Base-by-base conservation (phyloP, 2,329 filamentous ascomycete genomes). In the Aurifilum marmelostoma region DNA sequence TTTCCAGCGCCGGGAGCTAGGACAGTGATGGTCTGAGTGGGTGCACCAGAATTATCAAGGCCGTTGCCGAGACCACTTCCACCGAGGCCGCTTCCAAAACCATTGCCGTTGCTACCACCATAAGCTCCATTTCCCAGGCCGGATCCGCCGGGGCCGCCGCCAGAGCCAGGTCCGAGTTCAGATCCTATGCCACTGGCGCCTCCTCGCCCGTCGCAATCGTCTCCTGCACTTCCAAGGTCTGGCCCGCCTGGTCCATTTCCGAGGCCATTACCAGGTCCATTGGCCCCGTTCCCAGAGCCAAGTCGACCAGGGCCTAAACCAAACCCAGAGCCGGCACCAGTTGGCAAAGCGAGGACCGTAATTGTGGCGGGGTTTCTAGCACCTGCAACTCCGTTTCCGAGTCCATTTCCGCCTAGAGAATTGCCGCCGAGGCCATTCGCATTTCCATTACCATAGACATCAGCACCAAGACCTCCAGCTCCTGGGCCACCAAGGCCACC, bases 291-390 rank as follows among this genome's bases (percentile, higher is more conserved):
- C 9, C 47, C 56, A 24, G 64, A 66, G 18, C 43, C 47, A 56
- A 39, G 12, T 37, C 63, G 50, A 12, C 37, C 54, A 21, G 50
- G 29, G 29, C 65, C 68, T 2, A 59, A 64, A 3, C 69, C 69
- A 41, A 37, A 59, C 32, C 63, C 71, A 32, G 54, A 58, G 16
- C 54, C 54, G 24, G 54, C 54, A 32, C 54, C 54, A 32, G 34
- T 63, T 21, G 67, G 69, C n/a, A 66, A 37, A 21, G 66, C 69
- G 21, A 68, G 59, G n/a, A 70, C 58, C 14, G 69, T 70, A 34
- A 70, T 63, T 63, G 66, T 70, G 9, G 65, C 60, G 6, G 43
- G 43, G 21, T 21, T 7, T 24, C 34, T 29, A 11, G 64, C 68
- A 5, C 66, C 68, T 18, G 37, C 66, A 24, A 47, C 54, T 18